A percentile compares a stretch with the other conserved stretches of the same genome.
Conservation (phyloP, 345 rosid genomes). For the Citrus australasica region DNA sequence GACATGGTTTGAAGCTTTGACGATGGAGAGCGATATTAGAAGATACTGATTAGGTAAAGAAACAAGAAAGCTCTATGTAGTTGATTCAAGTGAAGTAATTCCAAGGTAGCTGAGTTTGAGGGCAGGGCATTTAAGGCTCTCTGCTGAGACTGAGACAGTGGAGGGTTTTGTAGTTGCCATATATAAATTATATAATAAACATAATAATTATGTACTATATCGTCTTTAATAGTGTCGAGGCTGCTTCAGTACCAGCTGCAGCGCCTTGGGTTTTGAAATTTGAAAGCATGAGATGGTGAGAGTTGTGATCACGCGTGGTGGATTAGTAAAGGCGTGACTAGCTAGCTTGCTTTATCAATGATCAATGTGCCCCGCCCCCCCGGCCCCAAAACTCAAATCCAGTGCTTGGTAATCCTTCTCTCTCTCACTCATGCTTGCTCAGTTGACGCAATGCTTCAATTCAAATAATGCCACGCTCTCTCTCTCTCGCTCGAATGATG, state of each 20-base stretch:
- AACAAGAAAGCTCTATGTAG: slow-evolving; percentile 5
- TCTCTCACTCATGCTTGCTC: too few relatives aligned
- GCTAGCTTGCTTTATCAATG: slow-evolving; percentile 14
- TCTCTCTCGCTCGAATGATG: background rate
- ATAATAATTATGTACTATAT: too few relatives aligned
- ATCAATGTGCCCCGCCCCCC: too few relatives aligned
- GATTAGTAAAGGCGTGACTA: slow-evolving; percentile 29
- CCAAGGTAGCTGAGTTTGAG: background rate
- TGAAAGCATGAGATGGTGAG: slow-evolving; percentile 29
- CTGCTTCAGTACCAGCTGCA: background rate
- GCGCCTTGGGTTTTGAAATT: slow-evolving; percentile 49
- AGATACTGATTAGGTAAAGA: background rate
- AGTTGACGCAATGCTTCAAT: too few relatives aligned
- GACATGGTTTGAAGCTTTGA: slow-evolving; percentile 39
- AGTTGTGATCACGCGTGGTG: slow-evolving; percentile 43
- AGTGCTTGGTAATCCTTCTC: too few relatives aligned
- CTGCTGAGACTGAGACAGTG: background rate
- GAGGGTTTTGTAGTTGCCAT: background rate
- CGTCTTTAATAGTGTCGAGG: too few relatives aligned
- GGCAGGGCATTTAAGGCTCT: background rate
- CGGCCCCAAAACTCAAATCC: too few relatives aligned
- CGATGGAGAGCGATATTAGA: background rate
- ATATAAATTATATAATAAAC: background rate
- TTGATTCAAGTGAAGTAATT: background rate
- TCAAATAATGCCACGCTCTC: background rate